Percentiles rank a stretch among this genome's conserved stretches.
phyloP scores from a whole-genome alignment of 2,329 filamentous ascomycete genomes.

The Boeremia lycopersici region DNA sequence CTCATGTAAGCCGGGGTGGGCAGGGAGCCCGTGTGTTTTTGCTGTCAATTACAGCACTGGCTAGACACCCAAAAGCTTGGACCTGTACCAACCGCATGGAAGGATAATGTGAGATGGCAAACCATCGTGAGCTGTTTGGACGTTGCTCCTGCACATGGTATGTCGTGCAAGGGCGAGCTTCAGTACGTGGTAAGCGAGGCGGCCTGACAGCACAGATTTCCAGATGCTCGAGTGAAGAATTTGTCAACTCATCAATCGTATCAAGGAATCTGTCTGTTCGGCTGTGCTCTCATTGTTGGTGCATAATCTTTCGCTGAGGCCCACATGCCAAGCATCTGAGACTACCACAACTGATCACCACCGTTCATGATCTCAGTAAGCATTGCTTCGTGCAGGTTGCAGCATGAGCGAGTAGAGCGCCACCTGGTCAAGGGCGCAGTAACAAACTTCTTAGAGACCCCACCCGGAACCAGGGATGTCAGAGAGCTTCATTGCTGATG shows the following conservation, averaged over 20 bases:
- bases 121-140: constrained; percentile 2
- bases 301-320: constrained; percentile 7
- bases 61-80: constrained; percentile 26
- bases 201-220: not conserved
- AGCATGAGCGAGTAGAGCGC: constrained; percentile 4
- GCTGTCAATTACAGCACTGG: constrained; percentile 45
- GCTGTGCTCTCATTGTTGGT: constrained; percentile 1
- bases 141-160: not conserved
- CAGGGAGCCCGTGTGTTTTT: constrained; percentile 39
- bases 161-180: not conserved
- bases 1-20: constrained; percentile 44
- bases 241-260: not conserved
- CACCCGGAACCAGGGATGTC: constrained; percentile 28
- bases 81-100: constrained; percentile 27
- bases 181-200: not conserved
- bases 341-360: constrained; percentile 9
- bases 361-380: constrained; percentile 17
- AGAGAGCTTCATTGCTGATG: constrained; percentile 29
- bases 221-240: not conserved
- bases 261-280: not conserved
- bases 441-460: constrained; percentile 25
- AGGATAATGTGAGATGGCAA: constrained; percentile 28
- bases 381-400: constrained; percentile 9
- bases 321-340: constrained; percentile 12
- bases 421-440: constrained; percentile 9